A percentile compares a stretch with the other conserved stretches of the same genome.
phyloP scores from a whole-genome alignment of 164 flowering plant genomes.

The Liquidambar formosana region DNA sequence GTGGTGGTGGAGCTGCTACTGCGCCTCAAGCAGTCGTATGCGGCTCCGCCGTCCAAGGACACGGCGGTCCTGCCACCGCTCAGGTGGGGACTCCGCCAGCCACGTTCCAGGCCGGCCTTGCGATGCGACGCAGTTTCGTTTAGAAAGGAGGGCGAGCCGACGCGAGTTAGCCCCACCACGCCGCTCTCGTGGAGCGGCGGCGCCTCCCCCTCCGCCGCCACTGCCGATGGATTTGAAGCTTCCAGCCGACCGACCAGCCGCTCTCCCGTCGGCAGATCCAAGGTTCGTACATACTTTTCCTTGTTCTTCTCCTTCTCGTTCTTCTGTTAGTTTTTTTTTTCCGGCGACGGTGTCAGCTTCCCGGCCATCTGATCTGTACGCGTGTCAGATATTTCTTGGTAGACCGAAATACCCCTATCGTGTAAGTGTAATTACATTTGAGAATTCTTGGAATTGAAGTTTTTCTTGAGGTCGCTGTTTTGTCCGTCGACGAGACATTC shows the following conservation, averaged over 20 bases:
- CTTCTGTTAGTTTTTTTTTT: slow-evolving; percentile 5
- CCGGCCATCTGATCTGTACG: not conserved
- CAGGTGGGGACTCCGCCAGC: slow-evolving; percentile 46
- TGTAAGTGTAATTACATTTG: not conserved
- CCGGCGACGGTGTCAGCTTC: not conserved
- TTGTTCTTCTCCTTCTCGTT: not conserved
- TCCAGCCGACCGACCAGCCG: slow-evolving; percentile 23
- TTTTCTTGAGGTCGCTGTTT: not conserved
- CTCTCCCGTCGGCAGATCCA: slow-evolving; percentile 42
- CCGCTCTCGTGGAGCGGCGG: slow-evolving; percentile 72
- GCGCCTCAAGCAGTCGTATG: slow-evolving; percentile 29
- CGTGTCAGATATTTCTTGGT: slow-evolving; percentile 2
- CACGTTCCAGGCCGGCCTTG: slow-evolving; percentile 33
- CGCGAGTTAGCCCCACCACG: slow-evolving; percentile 58
- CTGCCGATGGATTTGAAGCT: slow-evolving; percentile 48
- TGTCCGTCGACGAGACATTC: slow-evolving; percentile 22
- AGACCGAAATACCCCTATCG: slow-evolving; percentile 14
- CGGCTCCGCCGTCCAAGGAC: slow-evolving; percentile 7
- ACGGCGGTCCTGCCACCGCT: slow-evolving; percentile 10
- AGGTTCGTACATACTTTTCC: slow-evolving; percentile 31
- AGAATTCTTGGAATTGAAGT: not conserved
- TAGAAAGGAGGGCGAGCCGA: slow-evolving; percentile 24
- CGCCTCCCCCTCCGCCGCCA: slow-evolving; percentile 29
- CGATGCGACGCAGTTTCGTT: slow-evolving; percentile 19
- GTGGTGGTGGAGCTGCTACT: slow-evolving; percentile 57